Conservation (phyloP, 257 asterid genomes). For the Scutellaria barbata region DNA sequence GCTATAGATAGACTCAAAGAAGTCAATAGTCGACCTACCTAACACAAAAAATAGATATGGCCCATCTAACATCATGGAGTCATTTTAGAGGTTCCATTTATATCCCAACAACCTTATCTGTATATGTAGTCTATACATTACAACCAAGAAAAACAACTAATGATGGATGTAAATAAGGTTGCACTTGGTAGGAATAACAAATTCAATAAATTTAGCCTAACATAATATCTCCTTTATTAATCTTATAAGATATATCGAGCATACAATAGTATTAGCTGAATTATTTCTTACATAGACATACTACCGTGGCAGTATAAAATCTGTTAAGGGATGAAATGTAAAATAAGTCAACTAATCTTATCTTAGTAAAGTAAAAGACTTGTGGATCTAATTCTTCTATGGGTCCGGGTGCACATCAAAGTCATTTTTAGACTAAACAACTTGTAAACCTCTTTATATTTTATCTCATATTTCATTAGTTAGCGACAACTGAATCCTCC, state of each 20-base stretch:
- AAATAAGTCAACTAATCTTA: slow-evolving; percentile 30
- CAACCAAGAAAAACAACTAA: slow-evolving; percentile 20
- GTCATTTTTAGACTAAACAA: slow-evolving; percentile 2
- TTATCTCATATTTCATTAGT: neutral
- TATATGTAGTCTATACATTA: neutral
- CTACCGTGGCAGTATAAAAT: neutral
- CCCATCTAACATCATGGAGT: slow-evolving; percentile 15
- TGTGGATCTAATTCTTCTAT: slow-evolving; percentile 26
- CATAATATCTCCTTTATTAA: too few species aligned
- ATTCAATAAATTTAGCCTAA: too few species aligned
- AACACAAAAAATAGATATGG: slow-evolving; percentile 21
- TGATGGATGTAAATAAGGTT: neutral
- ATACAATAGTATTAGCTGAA: neutral
- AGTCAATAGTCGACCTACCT: slow-evolving; percentile 37
- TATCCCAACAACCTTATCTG: slow-evolving; percentile 44
- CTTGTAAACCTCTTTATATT: slow-evolving; percentile 3
- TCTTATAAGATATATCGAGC: too few species aligned
- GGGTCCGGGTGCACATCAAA: slow-evolving; percentile 10
- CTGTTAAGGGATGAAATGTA: neutral
- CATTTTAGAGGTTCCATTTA: slow-evolving; percentile 16
- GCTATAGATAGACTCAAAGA: neutral
- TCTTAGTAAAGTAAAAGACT: slow-evolving; percentile 1
- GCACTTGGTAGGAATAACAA: neutral
- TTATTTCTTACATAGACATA: neutral
- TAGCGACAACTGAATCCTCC: neutral